Conservation (phyloP, 2,329 filamentous ascomycete species). For the Fonsecaea pedrosoi region DNA sequence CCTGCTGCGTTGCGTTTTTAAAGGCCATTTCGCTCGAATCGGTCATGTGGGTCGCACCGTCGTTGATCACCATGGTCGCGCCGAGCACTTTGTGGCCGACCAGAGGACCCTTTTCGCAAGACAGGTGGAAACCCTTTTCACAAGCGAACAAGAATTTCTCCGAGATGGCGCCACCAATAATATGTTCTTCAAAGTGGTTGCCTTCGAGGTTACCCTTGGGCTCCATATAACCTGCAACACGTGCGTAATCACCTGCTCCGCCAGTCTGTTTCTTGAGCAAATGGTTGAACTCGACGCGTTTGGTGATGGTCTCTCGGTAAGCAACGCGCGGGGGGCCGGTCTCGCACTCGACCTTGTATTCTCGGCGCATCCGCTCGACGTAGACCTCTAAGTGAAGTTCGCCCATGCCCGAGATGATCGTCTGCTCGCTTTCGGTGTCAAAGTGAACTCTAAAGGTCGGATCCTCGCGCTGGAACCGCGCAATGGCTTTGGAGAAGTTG, state of each 20-base stretch:
- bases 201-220: conserved; percentile 74
- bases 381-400: conserved; percentile 97
- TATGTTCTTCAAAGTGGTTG: conserved; percentile 85
- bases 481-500: conserved; percentile 98
- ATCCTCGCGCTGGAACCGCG: conserved; percentile 97
- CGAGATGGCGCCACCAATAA: conserved; percentile 86
- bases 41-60: conserved; percentile 95
- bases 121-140: conserved; percentile 87
- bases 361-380: conserved; percentile 92
- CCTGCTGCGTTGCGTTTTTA: conserved; percentile 91
- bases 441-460: conserved; percentile 96
- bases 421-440: conserved; percentile 90
- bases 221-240: conserved; percentile 90
- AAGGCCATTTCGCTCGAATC: conserved; percentile 98
- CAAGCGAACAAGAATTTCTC: conserved; percentile 97
- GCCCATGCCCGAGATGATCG: conserved; percentile 98
- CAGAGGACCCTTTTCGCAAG: conserved; percentile 84
- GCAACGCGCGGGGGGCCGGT: conserved; percentile 97
- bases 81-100: conserved; percentile 93
- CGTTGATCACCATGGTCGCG: conserved; percentile 87
- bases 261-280: conserved; percentile 94
- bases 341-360: conserved; percentile 94
- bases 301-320: conserved; percentile 90
- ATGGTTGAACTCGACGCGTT: conserved; percentile 84
- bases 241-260: conserved; percentile 93